Evolutionary conservation across 768 basidiomycete species (phyloP), one percentile per base, ranked within the genome.

Genomic region (Hygrophorus russula): DNA sequence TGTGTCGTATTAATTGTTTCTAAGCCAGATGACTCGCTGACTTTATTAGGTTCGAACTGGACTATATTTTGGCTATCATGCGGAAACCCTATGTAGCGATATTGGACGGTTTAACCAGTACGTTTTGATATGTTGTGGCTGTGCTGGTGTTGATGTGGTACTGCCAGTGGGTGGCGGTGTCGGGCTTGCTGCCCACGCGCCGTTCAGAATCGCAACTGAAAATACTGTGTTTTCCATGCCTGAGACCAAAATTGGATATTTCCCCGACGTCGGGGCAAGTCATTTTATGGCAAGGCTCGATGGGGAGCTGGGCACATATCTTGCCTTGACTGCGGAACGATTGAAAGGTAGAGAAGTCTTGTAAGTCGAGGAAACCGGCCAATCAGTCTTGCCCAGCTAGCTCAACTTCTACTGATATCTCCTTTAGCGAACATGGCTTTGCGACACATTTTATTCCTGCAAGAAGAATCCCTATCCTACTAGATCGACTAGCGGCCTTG

Each of bases 161-260:
- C 37, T 49, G 28, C 33, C 48, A 96, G 91, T 97, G 83, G 96
- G 96, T 36, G 96, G 96, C 42, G 96, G 96, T 39, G 88, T 85
- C 15, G 96, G 96, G 31, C 77, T 99, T 38, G 70, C 78, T 31
- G 76, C 82, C 9, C 75, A 82, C 45, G 94, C 93, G 3, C 74
- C 82, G 0, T 92, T 98, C 63, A 76, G 96, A 47, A 74, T 99
- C 44, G 93, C 93, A 3, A 98, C 94, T 2, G 91, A 94, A 59
- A 85, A 84, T 19, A 96, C 93, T 0, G 46, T 74, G 1, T 87
- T 97, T 58, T 83, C 91, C 5, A 98, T 98, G 96, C 96, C 96
- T 12, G 96, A 99, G 66, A 91, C 87, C 10, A 86, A 84, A 54
- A 91, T 92, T 53, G 86, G 84, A 35, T 90, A 87, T 57, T 78